Conservation (phyloP, 352 stramenopile species). For the Phytopythium chamaehyphon region DNA sequence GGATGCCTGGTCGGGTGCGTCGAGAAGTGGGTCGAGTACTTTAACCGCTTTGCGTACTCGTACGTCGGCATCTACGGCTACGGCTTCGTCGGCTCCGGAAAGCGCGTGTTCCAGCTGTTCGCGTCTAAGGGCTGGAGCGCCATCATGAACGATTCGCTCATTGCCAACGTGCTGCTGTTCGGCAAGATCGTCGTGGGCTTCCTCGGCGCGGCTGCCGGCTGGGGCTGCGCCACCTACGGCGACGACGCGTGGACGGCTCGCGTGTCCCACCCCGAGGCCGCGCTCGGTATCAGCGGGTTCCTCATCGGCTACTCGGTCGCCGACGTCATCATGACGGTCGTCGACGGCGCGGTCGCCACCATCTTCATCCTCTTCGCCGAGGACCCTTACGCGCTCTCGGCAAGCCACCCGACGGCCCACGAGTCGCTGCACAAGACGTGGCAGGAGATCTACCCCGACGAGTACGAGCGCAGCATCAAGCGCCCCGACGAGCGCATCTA, state of each 20-base stretch:
- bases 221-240: constrained; percentile 29
- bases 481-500: constrained; percentile 24
- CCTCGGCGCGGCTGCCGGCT: constrained; percentile 39
- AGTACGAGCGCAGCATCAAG: constrained; percentile 41
- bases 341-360: constrained; percentile 52
- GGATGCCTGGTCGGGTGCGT: constrained; percentile 56
- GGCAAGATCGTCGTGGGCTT: constrained; percentile 57
- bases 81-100: constrained; percentile 44
- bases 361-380: constrained; percentile 69
- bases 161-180: constrained; percentile 53
- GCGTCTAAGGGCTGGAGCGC: constrained; percentile 48
- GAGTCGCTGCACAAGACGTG: constrained; percentile 35
- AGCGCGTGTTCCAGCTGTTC: constrained; percentile 53
- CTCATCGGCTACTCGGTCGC: constrained; percentile 22
- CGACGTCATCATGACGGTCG: constrained; percentile 55
- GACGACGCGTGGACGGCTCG: constrained; percentile 39
- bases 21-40: constrained; percentile 64
- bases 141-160: constrained; percentile 71
- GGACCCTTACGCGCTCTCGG: constrained; percentile 39
- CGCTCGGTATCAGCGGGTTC: constrained; percentile 45
- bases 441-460: constrained; percentile 48
- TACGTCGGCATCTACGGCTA: constrained; percentile 76
- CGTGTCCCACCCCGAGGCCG: constrained; percentile 34
- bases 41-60: constrained; percentile 73
- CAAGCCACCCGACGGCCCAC: constrained; percentile 33